phyloP scores from a whole-genome alignment of 1,139 yeast species.

The Nadsonia starkeyi-henricii region DNA sequence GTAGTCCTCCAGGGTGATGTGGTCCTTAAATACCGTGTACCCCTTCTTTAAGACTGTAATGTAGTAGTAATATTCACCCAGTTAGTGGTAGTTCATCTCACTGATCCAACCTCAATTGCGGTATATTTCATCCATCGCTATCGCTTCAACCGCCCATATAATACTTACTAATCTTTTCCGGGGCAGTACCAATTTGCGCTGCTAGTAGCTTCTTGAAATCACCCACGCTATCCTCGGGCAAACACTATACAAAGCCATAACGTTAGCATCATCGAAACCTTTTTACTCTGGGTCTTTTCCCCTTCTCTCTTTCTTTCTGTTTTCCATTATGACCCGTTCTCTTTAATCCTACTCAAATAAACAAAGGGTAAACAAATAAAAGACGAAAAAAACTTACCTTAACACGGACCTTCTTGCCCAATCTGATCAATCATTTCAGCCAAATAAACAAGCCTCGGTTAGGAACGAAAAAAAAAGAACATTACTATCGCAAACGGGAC shows the following conservation, averaged over 20 bases:
- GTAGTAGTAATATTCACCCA: neutral
- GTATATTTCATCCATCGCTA: too few species aligned
- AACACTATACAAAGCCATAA: slow-evolving; percentile 31
- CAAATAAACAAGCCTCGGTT: neutral
- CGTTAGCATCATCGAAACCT: neutral
- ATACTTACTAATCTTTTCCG: slow-evolving; percentile 38
- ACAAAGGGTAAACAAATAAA: too few species aligned
- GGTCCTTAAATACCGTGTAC: slow-evolving; percentile 72
- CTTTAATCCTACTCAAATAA: too few species aligned
- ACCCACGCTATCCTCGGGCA: slow-evolving; percentile 76
- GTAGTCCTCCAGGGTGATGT: slow-evolving; percentile 79
- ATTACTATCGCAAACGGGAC: too few species aligned
- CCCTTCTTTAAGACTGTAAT: slow-evolving; percentile 23
- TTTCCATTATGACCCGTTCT: neutral
- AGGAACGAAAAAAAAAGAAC: too few species aligned
- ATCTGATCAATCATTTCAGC: slow-evolving; percentile 32
- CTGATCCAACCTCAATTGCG: too few species aligned
- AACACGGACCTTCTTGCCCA: slow-evolving; percentile 79
- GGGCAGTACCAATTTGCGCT: slow-evolving; percentile 65
- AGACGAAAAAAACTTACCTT: slow-evolving; percentile 26
- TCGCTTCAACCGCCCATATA: too few species aligned
- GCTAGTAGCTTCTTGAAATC: slow-evolving; percentile 80
- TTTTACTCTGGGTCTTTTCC: neutral
- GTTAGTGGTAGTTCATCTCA: neutral
- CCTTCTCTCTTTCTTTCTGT: neutral